Conservation (phyloP, 768 basidiomycete species). For the Trametes elegans region DNA sequence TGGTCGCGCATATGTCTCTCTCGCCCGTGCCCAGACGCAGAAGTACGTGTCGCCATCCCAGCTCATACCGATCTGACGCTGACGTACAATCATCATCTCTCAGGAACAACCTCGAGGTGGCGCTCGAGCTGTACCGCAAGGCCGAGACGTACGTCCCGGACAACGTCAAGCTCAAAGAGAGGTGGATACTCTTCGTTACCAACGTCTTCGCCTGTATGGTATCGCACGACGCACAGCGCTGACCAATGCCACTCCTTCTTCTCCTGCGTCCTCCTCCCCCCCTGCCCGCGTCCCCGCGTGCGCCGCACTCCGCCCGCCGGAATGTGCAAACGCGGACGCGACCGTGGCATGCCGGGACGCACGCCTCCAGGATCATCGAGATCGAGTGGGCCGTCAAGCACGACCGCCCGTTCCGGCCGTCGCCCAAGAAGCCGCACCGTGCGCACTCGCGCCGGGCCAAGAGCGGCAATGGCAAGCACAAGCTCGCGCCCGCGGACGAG, state of each 20-base stretch:
- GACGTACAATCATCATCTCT: not conserved
- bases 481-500: not conserved
- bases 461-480: slow-evolving; percentile 6
- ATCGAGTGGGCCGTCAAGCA: slow-evolving; percentile 78
- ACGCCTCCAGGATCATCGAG: slow-evolving; percentile 64
- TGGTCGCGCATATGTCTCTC: slow-evolving; percentile 79
- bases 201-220: slow-evolving; percentile 61
- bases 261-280: not conserved
- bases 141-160: slow-evolving; percentile 84
- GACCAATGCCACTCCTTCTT: slow-evolving; percentile 28
- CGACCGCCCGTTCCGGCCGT: slow-evolving; percentile 55
- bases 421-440: slow-evolving; percentile 33
- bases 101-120: slow-evolving; percentile 79
- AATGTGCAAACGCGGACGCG: not conserved
- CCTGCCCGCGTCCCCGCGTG: not conserved
- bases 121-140: slow-evolving; percentile 79
- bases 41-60: slow-evolving; percentile 52
- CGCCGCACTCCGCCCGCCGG: not conserved
- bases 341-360: not conserved
- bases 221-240: slow-evolving; percentile 39
- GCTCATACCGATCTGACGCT: not conserved
- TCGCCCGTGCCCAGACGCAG: slow-evolving; percentile 78
- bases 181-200: slow-evolving; percentile 76
- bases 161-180: slow-evolving; percentile 81
- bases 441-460: not conserved